Evolutionary conservation across 2,329 filamentous ascomycete species (phyloP).

Genomic region (Monilinia laxa): DNA sequence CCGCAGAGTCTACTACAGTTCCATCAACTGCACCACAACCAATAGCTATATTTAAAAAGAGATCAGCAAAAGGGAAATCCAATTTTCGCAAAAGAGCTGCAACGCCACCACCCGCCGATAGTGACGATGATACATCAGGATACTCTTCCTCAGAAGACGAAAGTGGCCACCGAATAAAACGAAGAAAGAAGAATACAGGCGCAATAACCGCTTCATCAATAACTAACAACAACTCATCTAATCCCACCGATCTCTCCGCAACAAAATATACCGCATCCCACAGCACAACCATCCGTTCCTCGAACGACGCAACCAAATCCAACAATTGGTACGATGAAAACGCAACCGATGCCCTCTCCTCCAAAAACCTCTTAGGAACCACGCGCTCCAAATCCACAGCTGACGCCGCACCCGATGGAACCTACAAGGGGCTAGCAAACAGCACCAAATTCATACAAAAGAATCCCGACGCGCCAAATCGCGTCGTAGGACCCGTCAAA

Average conservation of each 20-base stretch:
- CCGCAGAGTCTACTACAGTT: neutral
- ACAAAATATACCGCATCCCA: conserved; percentile 62
- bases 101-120: conserved; percentile 67
- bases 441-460: conserved; percentile 73
- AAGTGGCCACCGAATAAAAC: conserved; percentile 73
- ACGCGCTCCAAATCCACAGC: conserved; percentile 46
- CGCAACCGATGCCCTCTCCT: conserved; percentile 42
- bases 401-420: conserved; percentile 54
- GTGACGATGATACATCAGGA: conserved; percentile 50
- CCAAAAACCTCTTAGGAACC: conserved; percentile 59
- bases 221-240: conserved; percentile 43
- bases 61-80: conserved; percentile 71
- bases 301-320: conserved; percentile 86
- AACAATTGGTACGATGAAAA: conserved; percentile 86
- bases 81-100: conserved; percentile 78
- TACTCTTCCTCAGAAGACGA: conserved; percentile 77
- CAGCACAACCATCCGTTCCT: conserved; percentile 59
- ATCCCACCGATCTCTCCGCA: conserved; percentile 47
- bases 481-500: conserved; percentile 81
- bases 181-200: conserved; percentile 67
- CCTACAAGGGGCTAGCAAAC: conserved; percentile 73
- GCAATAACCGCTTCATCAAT: conserved; percentile 65
- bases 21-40: conserved; percentile 24
- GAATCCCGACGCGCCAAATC: conserved; percentile 70
- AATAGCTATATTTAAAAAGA: conserved; percentile 80